phyloP scores from a whole-genome alignment of 768 basidiomycete genomes.

The Psilocybe azurescens region DNA sequence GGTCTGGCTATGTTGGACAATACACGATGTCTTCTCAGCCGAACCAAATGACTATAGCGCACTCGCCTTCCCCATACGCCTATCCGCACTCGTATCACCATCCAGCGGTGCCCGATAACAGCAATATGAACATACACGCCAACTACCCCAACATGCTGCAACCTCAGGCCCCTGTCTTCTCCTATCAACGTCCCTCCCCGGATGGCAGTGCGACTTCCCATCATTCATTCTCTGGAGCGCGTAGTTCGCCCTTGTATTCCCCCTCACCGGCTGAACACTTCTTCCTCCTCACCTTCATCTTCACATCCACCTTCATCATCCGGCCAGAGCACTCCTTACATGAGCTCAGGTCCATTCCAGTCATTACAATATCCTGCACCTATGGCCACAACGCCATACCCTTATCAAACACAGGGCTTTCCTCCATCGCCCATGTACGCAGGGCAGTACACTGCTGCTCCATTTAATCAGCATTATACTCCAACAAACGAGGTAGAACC shows the following conservation, averaged over 20 bases:
- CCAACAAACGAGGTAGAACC: constrained; percentile 39
- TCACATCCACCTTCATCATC: constrained; percentile 28
- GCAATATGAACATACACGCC: constrained; percentile 43
- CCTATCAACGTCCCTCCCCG: constrained; percentile 39
- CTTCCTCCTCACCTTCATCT: constrained; percentile 29
- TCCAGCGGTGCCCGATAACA: constrained; percentile 38
- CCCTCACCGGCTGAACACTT: constrained; percentile 25
- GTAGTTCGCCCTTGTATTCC: constrained; percentile 30
- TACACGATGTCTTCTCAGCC: constrained; percentile 53
- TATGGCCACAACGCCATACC: constrained; percentile 36
- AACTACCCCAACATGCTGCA: constrained; percentile 47
- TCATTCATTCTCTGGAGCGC: constrained; percentile 27
- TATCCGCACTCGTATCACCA: constrained; percentile 42
- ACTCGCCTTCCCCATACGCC: constrained; percentile 38
- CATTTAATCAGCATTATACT: constrained; percentile 41
- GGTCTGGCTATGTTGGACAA: constrained; percentile 43
- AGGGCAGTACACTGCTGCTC: constrained; percentile 39
- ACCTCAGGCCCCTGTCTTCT: constrained; percentile 43
- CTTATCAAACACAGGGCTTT: constrained; percentile 42
- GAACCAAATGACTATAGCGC: constrained; percentile 36
- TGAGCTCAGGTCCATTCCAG: constrained; percentile 32
- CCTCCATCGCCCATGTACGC: constrained; percentile 35
- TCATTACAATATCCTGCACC: constrained; percentile 40
- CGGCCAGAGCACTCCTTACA: constrained; percentile 31
- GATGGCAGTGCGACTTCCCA: constrained; percentile 35